Base-by-base conservation (phyloP, 2,329 filamentous ascomycete genomes). In the Fusarium robinianum region DNA sequence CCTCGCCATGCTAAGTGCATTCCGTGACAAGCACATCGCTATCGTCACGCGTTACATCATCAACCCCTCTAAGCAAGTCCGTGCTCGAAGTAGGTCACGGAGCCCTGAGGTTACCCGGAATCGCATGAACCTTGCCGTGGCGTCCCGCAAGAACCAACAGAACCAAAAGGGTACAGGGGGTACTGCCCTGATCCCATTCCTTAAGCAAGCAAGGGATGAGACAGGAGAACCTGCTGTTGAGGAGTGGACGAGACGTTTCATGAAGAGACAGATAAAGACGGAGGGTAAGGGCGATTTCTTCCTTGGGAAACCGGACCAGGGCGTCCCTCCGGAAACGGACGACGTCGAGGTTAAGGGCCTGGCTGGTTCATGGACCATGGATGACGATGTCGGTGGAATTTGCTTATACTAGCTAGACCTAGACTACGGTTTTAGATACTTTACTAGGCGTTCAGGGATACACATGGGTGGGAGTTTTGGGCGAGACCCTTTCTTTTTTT, bases 31-130 rank as follows among this genome's bases (percentile, higher is more conserved):
- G 67, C 94, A 99, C 67, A 96, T 99, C 60, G 88, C 90, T 66
- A 92, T 99, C 58, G 94, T 99, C 12, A 90, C 90, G 5, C 87
- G 94, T 26, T 99, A 97, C 73, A 95, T 99, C 67, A 87, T 99
- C 61, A 75, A 94, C 55, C 91, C 92, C 30, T 91, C 88, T 2
- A 83, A 87, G 16, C 87, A 92, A 67, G 80, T 84, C 6, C 78
- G 85, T 39, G 81, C 80, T 1, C 73, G 83, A 31, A 80, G 81
- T 46, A 78, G 82, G 30, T 83, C 82, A 21, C 74, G 76, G 41
- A 81, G 75, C 49, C 79, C 76, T 14, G 77, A 78, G 63, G 73
- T 67, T n/a, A 69, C 70, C 59, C 72, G 74, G 25, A 70, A 66
- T 53, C 62, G 63, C 56, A 46, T 80, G 39, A 89, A 91, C 55